Evolutionary conservation across 2,329 filamentous ascomycete species (phyloP).

Genomic region (Pseudopithomyces chartarum): DNA sequence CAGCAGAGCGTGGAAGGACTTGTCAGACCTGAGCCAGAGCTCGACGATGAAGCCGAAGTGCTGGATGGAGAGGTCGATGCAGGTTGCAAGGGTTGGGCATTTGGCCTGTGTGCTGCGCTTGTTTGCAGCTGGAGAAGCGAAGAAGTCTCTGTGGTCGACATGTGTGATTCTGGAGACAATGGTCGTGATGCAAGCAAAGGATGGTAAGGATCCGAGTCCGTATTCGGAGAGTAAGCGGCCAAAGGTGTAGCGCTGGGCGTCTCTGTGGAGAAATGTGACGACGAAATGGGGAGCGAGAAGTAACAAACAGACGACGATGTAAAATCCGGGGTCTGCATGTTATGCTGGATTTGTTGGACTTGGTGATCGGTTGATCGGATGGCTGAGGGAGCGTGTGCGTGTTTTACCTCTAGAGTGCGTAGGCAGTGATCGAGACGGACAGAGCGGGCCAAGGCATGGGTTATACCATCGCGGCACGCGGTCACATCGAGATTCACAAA

Average conservation of each 20-base stretch:
- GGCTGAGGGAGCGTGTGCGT: background rate
- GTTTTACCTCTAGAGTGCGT: background rate
- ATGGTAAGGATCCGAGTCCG: constrained; percentile 36
- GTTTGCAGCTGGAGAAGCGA: constrained; percentile 48
- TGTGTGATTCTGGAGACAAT: constrained; percentile 16
- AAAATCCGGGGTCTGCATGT: constrained; percentile 10
- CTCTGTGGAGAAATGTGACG: constrained; percentile 38
- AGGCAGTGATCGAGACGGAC: too few species aligned
- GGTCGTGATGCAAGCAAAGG: constrained; percentile 42
- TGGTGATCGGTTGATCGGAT: too few species aligned
- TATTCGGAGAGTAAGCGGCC: constrained; percentile 28
- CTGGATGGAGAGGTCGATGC: constrained; percentile 15
- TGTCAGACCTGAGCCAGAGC: constrained; percentile 7
- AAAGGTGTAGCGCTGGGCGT: constrained; percentile 32
- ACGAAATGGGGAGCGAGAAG: constrained; percentile 36
- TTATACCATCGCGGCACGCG: constrained; percentile 8
- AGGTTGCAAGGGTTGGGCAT: constrained; percentile 32
- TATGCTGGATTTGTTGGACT: constrained; percentile 13
- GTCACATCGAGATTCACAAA: background rate
- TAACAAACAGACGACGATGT: constrained; percentile 35
- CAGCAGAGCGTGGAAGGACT: constrained; percentile 32
- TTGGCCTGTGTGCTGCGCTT: constrained; percentile 40
- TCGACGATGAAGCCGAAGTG: constrained; percentile 10
- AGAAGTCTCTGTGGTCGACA: constrained; percentile 36
- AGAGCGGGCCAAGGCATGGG: constrained; percentile 5